Base-by-base conservation (phyloP, 495 filamentous ascomycete genomes). In the Margaritispora aquatica region DNA sequence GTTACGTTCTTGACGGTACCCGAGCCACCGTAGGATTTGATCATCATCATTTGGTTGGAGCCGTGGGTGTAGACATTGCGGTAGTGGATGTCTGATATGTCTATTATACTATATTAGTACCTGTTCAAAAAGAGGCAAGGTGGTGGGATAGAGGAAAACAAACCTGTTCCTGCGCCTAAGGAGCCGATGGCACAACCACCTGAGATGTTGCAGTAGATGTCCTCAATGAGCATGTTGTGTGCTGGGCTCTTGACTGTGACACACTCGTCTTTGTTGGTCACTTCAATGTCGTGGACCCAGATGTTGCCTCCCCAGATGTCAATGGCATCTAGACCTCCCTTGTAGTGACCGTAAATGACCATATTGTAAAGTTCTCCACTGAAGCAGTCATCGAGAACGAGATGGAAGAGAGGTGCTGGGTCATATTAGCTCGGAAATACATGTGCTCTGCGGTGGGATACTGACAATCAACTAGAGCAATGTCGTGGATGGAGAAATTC, bases 1-100 rank as follows among this genome's bases (percentile, higher is more conserved):
- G 76, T 54, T 8, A 74, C 65, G 55, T 80, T 74, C 13, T 71
- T 71, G 9, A 82, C 79, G 20, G 71, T 73, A 5, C 67, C 67
- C 29, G 26, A 51, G 21, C 67, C 67, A 13, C 82, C 83, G 55
- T 68, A 77, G 60, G 72, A 75, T 68, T 85, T 73, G 84, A 80
- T 77, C 53, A 76, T 77, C 65, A 80, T 73, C 82, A 85, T 84
- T 63, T 84, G 77, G 48, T 82, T 84, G 20, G 74, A 75, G 34
- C 72, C 68, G 70, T 75, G 77, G 46, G 76, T 76, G 48, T 58
- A 58, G 26, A 58, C 36, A 24, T 59, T 54, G 20, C 74, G 69
- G 67, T 79, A 80, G 24, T 66, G 64, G 54, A 81, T 72, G 51
- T 74, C 70, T 44, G 69, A 72, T 62, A 82, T 77, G 20, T 60